phyloP scores from a whole-genome alignment of 2,329 filamentous ascomycete genomes.

The Colletotrichum sp. region DNA sequence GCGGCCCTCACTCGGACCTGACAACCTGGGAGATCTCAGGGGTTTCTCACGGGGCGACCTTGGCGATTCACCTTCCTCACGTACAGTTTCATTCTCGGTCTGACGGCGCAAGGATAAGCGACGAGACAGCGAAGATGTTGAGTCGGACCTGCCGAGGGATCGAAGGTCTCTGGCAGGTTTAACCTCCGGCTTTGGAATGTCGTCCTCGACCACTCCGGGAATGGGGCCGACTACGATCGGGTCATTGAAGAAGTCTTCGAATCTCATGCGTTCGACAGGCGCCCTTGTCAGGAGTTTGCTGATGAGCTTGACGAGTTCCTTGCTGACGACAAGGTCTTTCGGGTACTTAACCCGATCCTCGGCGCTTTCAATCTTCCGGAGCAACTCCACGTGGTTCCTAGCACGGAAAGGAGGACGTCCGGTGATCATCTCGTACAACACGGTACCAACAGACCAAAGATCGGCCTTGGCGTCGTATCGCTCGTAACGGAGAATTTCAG shows the following conservation, averaged over 20 bases:
- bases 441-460: constrained; percentile 96
- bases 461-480: constrained; percentile 98
- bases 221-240: constrained; percentile 76
- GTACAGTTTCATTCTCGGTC: constrained; percentile 38
- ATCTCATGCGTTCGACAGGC: constrained; percentile 83
- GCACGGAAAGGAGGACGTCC: constrained; percentile 91
- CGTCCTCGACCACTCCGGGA: constrained; percentile 81
- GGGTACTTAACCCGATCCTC: constrained; percentile 88
- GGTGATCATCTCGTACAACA: constrained; percentile 93
- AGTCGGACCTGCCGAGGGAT: constrained; percentile 30
- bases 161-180: constrained; percentile 38
- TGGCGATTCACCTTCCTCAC: constrained; percentile 37
- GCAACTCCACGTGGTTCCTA: constrained; percentile 90
- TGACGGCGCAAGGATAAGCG: constrained; percentile 47
- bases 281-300: constrained; percentile 82
- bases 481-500: constrained; percentile 95
- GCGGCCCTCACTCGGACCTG: constrained; percentile 34
- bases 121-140: constrained; percentile 33
- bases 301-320: constrained; percentile 82
- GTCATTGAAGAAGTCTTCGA: constrained; percentile 84
- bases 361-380: constrained; percentile 88
- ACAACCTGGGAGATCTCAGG: constrained; percentile 44
- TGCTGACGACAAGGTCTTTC: constrained; percentile 71
- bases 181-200: constrained; percentile 53
- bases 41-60: constrained; percentile 48